These are phyloP conservation scores for Hanseniaspora mollemarum DNA, from an alignment of 805 yeast species.

Conservation along the genomic window DNA sequence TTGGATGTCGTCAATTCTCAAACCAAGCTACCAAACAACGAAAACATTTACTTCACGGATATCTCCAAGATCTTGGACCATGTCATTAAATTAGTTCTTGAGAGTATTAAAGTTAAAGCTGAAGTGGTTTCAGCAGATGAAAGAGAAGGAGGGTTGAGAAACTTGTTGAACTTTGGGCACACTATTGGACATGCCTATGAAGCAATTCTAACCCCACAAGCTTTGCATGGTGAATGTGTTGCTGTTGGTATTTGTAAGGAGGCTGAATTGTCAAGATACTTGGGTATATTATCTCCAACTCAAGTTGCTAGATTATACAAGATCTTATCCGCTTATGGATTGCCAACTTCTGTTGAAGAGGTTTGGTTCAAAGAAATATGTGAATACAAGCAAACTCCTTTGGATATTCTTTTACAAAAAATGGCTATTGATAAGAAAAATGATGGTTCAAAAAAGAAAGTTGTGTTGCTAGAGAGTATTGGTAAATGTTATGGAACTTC, in stretches of 20 bases:
- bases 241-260: conserved; percentile 90
- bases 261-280: conserved; percentile 87
- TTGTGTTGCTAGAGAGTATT: conserved; percentile 69
- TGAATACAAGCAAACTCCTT: conserved; percentile 58
- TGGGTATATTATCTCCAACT: conserved; percentile 79
- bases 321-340: conserved; percentile 71
- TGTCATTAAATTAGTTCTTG: conserved; percentile 65
- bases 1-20: conserved; percentile 48
- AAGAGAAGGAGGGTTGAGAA: conserved; percentile 88
- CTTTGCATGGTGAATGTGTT: conserved; percentile 98
- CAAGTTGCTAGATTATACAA: conserved; percentile 85
- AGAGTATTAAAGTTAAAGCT: conserved; percentile 83
- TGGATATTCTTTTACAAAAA: conserved; percentile 59
- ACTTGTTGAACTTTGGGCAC: conserved; percentile 88
- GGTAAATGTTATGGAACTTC: conserved; percentile 82
- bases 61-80: conserved; percentile 60
- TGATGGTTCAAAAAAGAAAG: conserved; percentile 81
- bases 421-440: conserved; percentile 97
- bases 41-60: conserved; percentile 44
- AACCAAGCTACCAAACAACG: conserved; percentile 26
- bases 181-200: conserved; percentile 97
- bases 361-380: conserved; percentile 59
- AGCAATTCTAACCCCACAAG: conserved; percentile 93
- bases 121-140: conserved; percentile 89
- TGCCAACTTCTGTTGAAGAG: conserved; percentile 73